These are phyloP conservation scores for Pestalotiopsis sp. DNA, from an alignment of 2,329 filamentous ascomycete species.

Conservation along the genomic window DNA sequence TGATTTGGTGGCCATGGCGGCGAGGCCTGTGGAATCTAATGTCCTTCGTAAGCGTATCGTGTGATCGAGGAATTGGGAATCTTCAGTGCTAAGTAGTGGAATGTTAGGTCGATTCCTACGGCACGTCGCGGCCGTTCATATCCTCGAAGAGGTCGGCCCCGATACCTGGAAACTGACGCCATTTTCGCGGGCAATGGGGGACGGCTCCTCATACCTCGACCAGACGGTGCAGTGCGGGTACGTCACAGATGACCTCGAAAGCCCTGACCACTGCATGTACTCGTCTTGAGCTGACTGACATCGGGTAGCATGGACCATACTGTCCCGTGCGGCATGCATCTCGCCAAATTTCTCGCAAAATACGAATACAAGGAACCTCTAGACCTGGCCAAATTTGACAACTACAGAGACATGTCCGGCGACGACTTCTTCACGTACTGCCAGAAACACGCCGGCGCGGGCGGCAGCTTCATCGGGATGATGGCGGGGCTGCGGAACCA, in stretches of 20 bases:
- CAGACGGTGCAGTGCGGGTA: conserved; percentile 24
- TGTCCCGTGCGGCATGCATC: conserved; percentile 20
- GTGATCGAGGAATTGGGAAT: background rate
- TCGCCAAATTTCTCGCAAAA: conserved; percentile 27
- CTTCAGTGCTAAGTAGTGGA: background rate
- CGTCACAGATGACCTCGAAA: no score
- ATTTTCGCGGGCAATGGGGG: conserved; percentile 28
- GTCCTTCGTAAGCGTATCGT: conserved; percentile 22
- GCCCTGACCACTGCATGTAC: background rate
- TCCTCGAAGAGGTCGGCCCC: conserved; percentile 26
- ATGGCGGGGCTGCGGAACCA: conserved; percentile 25
- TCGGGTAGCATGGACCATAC: conserved; percentile 18
- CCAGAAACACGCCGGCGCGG: conserved; percentile 19
- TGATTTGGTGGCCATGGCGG: conserved; percentile 20
- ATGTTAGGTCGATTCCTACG: conserved; percentile 27
- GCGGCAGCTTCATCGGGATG: conserved; percentile 26
- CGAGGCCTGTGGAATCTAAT: conserved; percentile 22
- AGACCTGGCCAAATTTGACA: conserved; percentile 21
- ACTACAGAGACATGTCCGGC: conserved; percentile 23
- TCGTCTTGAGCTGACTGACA: background rate
- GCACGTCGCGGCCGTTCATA: conserved; percentile 24
- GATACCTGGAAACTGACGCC: conserved; percentile 29
- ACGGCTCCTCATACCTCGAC: conserved; percentile 25
- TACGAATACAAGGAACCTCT: conserved; percentile 25
- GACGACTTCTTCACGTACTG: conserved; percentile 27